Conservation (phyloP, 2,329 filamentous ascomycete species). For the Clonostachys solani region DNA sequence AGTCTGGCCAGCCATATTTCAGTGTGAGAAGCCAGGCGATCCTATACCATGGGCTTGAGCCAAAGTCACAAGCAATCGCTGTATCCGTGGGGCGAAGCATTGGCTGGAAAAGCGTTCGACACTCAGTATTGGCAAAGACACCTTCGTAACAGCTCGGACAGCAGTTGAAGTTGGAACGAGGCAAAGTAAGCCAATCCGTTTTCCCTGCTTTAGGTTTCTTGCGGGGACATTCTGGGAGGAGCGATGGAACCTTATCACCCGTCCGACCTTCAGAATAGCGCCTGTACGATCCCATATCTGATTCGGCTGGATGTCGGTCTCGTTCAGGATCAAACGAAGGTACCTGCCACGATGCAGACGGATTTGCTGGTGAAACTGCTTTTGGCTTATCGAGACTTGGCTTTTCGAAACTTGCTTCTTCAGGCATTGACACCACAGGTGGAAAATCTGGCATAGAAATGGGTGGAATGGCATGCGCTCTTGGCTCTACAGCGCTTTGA, state of each 20-base stretch:
- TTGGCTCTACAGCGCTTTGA: constrained; percentile 1
- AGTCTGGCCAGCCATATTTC: constrained; percentile 61
- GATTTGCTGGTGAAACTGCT: not conserved
- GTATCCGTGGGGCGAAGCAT: constrained; percentile 53
- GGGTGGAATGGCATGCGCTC: constrained; percentile 1
- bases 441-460: constrained; percentile 16
- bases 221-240: constrained; percentile 65
- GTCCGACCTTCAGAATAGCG: constrained; percentile 44
- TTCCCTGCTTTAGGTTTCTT: constrained; percentile 56
- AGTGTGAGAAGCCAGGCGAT: constrained; percentile 79
- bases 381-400: not conserved
- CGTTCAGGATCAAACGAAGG: constrained; percentile 35
- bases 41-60: constrained; percentile 72
- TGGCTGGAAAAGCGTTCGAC: constrained; percentile 57
- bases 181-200: constrained; percentile 78
- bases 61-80: constrained; percentile 72
- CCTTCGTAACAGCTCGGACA: constrained; percentile 76
- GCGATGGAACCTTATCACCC: constrained; percentile 25
- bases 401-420: not conserved
- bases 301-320: constrained; percentile 23
- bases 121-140: constrained; percentile 65
- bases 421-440: not conserved
- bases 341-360: constrained; percentile 35
- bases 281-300: constrained; percentile 36
- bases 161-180: constrained; percentile 69